Evolutionary conservation across 2,329 filamentous ascomycete species (phyloP).

Genomic region (Fusarium marasasianum): DNA sequence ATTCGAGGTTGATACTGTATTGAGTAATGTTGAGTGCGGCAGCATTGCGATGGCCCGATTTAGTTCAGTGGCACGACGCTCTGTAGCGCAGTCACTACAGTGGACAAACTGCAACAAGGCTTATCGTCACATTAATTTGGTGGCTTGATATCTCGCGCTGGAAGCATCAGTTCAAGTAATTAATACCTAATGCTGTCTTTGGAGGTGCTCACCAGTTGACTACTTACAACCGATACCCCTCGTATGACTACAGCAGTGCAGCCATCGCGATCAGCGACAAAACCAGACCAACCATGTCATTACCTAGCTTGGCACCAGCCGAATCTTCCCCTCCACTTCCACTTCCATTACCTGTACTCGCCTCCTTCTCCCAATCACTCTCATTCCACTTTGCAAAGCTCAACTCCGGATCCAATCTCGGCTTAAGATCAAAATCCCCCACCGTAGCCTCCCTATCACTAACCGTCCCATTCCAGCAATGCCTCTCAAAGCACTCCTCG

Average conservation of each 20-base stretch:
- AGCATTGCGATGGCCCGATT: too few species aligned
- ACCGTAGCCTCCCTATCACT: conserved; percentile 13
- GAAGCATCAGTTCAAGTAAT: too few species aligned
- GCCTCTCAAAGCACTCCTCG: conserved; percentile 37
- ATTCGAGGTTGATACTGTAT: rapidly evolving
- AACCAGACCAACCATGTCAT: neutral
- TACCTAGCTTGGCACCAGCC: neutral
- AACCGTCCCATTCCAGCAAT: conserved; percentile 41
- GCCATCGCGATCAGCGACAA: neutral
- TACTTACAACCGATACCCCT: too few species aligned
- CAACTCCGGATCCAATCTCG: conserved; percentile 33
- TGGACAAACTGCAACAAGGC: rapidly evolving
- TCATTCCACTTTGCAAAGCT: conserved; percentile 40
- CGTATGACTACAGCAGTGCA: neutral
- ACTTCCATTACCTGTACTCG: too few species aligned
- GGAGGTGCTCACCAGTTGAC: neutral
- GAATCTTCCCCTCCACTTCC: neutral
- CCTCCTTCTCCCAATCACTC: conserved; percentile 9
- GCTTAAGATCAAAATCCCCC: conserved; percentile 28
- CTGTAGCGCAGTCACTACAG: too few species aligned
- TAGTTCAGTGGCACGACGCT: too few species aligned
- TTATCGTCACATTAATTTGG: rapidly evolving
- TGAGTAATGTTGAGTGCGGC: neutral
- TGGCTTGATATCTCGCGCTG: rapidly evolving
- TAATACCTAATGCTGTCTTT: rapidly evolving